These are phyloP conservation scores for Closterium sp. DNA, from an alignment of 139 green algal genomes.

Conservation along the genomic window DNA sequence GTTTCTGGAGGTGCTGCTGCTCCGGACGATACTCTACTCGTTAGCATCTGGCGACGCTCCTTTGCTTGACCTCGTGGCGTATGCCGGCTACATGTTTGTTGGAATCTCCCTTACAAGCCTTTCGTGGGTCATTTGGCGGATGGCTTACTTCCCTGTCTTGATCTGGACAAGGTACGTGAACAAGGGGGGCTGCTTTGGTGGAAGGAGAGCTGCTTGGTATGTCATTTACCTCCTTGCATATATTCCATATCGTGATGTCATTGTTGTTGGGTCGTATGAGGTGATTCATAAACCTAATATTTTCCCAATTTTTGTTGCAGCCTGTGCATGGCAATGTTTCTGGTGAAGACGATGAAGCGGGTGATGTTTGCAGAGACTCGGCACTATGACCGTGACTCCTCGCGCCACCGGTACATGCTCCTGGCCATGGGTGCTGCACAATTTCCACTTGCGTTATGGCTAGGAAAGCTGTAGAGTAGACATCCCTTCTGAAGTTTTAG, in stretches of 20 bases:
- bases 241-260: too few species aligned
- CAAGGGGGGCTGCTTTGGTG: too few species aligned
- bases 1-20: conserved; percentile 65
- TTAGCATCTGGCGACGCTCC: conserved; percentile 66
- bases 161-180: conserved; percentile 64
- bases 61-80: conserved; percentile 79
- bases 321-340: conserved; percentile 78
- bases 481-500: neutral
- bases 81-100: conserved; percentile 68
- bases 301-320: conserved; percentile 37
- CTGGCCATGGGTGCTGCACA: conserved; percentile 48
- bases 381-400: conserved; percentile 62
- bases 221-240: too few species aligned
- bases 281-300: too few species aligned
- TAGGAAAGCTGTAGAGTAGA: conserved; percentile 26
- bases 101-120: conserved; percentile 38
- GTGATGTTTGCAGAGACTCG: conserved; percentile 79
- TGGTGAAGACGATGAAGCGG: conserved; percentile 91
- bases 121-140: conserved; percentile 35
- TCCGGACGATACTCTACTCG: conserved; percentile 64
- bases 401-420: conserved; percentile 52
- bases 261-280: neutral
- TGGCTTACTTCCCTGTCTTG: conserved; percentile 67
- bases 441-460: conserved; percentile 45
- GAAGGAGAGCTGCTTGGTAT: neutral